Evolutionary conservation across 176 grass and related monocot genomes (phyloP).

Genomic region (Musa beccarii): DNA sequence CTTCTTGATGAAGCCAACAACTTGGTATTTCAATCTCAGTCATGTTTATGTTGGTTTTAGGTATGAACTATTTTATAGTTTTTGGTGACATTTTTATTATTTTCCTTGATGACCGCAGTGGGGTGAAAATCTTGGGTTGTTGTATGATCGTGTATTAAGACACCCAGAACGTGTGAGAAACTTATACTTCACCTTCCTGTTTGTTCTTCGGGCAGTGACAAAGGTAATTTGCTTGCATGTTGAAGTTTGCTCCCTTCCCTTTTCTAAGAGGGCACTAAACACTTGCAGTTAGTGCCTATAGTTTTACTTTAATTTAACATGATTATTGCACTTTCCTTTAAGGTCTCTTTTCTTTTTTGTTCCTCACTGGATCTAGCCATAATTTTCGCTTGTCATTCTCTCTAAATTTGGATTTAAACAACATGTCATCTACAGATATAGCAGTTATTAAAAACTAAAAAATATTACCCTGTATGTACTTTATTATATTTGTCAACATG

Average conservation of each 20-base stretch:
- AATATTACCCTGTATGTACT: too few species aligned
- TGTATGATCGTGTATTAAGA: constrained; percentile 79
- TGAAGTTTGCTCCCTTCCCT: background rate
- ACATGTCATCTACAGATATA: too few species aligned
- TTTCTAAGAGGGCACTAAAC: background rate
- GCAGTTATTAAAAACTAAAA: too few species aligned
- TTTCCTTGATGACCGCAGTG: constrained; percentile 45
- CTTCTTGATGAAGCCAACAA: constrained; percentile 59
- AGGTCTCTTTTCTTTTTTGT: background rate
- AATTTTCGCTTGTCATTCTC: too few species aligned
- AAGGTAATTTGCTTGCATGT: constrained; percentile 40
- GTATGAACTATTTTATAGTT: background rate
- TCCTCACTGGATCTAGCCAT: background rate
- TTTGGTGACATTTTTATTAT: constrained; percentile 10
- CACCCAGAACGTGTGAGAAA: constrained; percentile 81
- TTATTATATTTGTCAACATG: too few species aligned
- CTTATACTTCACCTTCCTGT: constrained; percentile 84
- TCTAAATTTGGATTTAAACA: too few species aligned
- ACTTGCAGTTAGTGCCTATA: background rate
- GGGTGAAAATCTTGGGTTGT: constrained; percentile 71
- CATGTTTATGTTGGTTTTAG: background rate
- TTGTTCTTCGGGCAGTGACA: constrained; percentile 94
- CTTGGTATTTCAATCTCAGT: constrained; percentile 28
- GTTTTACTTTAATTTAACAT: background rate
- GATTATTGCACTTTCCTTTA: background rate